Percentiles rank a stretch among this genome's conserved stretches.
phyloP scores from a whole-genome alignment of 805 yeast species.

The Ogataea kodamae region DNA sequence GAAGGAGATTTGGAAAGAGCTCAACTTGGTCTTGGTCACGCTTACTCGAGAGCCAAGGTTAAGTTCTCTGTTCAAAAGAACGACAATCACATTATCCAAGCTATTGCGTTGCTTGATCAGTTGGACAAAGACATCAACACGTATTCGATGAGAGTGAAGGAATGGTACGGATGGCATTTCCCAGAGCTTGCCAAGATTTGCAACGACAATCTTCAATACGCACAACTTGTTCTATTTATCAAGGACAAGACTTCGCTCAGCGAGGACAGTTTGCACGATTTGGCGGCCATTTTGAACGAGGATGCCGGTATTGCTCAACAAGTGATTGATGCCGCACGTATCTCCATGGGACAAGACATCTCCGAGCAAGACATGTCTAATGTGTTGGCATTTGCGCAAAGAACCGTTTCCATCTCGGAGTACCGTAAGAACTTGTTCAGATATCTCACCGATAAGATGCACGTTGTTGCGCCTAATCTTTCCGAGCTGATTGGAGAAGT shows the following conservation, averaged over 20 bases:
- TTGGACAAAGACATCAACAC: constrained; percentile 98
- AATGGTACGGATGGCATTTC: constrained; percentile 99
- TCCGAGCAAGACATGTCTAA: constrained; percentile 93
- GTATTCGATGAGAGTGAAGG: constrained; percentile 94
- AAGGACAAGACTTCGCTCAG: constrained; percentile 81
- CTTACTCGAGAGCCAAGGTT: constrained; percentile 97
- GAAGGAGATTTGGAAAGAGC: constrained; percentile 97
- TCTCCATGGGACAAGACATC: constrained; percentile 98
- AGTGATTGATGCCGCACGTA: constrained; percentile 90
- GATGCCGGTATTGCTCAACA: constrained; percentile 90
- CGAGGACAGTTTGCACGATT: constrained; percentile 81
- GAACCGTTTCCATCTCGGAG: constrained; percentile 88
- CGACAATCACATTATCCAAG: constrained; percentile 98
- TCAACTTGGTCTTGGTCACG: constrained; percentile 97
- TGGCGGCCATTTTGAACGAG: constrained; percentile 86
- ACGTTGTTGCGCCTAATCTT: constrained; percentile 95
- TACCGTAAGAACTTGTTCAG: constrained; percentile 81
- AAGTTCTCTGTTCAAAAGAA: constrained; percentile 98
- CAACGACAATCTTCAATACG: constrained; percentile 83
- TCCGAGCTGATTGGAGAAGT: constrained; percentile 97
- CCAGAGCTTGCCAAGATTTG: constrained; percentile 93
- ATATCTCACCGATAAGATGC: constrained; percentile 93
- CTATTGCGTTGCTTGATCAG: constrained; percentile 95
- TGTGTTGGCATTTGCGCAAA: constrained; percentile 85
- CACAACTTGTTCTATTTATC: constrained; percentile 76